These are phyloP conservation scores for Micractinium conductrix DNA, from an alignment of 139 green algal species.

Conservation along the genomic window DNA sequence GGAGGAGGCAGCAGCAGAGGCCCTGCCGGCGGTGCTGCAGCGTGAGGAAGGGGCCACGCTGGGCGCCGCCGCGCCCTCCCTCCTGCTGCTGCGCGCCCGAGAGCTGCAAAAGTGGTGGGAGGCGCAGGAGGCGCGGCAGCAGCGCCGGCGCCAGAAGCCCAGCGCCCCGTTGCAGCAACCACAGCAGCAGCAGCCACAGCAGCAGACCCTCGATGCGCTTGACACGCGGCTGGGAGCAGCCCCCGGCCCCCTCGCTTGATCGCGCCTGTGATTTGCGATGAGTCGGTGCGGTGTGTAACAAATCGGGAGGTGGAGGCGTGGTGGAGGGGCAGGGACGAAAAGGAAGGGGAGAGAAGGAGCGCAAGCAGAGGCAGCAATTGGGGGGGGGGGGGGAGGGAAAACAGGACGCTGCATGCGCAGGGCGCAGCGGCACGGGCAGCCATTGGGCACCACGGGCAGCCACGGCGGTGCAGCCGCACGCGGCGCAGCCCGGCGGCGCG, in stretches of 20 bases:
- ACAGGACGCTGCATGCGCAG: background rate
- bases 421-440: background rate
- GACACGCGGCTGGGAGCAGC: too few relatives aligned
- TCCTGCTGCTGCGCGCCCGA: conserved; percentile 39
- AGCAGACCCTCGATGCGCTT: too few relatives aligned
- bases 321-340: background rate
- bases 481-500: too few relatives aligned
- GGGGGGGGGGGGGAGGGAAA: too few relatives aligned
- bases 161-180: too few relatives aligned
- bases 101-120: conserved; percentile 31
- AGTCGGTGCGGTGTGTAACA: background rate
- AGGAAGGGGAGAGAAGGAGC: background rate
- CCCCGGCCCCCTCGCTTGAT: too few relatives aligned
- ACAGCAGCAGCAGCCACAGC: too few relatives aligned
- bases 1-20: background rate
- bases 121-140: too few relatives aligned
- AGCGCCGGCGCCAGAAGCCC: too few relatives aligned
- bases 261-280: background rate
- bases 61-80: background rate
- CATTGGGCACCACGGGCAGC: background rate
- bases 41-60: conserved; percentile 8
- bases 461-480: background rate
- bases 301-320: background rate
- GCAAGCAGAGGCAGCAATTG: background rate
- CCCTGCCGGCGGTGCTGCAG: conserved; percentile 24